phyloP scores from a whole-genome alignment of 192 early-diverging fungal species.

The Geranomyces variabilis region DNA sequence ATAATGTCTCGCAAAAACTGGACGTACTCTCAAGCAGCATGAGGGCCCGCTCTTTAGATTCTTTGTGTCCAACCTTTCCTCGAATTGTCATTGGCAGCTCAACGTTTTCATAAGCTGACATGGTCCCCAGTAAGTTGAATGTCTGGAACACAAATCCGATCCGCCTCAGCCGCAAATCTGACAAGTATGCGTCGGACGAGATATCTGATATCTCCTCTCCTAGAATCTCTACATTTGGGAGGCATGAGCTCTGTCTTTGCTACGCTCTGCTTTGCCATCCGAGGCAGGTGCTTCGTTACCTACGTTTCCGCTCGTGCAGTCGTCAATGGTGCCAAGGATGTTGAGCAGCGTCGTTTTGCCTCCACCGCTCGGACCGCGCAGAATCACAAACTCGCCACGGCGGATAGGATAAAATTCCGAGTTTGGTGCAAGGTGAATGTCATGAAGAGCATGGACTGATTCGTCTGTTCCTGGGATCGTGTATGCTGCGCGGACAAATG shows the following conservation, averaged over 20 bases:
- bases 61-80: constrained; percentile 25
- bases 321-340: constrained; percentile 42
- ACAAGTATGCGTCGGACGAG: constrained; percentile 34
- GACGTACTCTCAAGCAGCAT: constrained; percentile 33
- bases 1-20: no score
- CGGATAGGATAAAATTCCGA: constrained; percentile 41
- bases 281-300: no score
- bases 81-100: constrained; percentile 45
- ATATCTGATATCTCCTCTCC: constrained; percentile 32
- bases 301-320: constrained; percentile 28
- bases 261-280: no score
- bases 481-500: constrained; percentile 15
- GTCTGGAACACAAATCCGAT: constrained; percentile 43
- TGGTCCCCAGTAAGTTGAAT: constrained; percentile 39
- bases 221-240: constrained; percentile 30
- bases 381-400: constrained; percentile 41
- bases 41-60: constrained; percentile 26
- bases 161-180: constrained; percentile 34
- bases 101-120: constrained; percentile 44
- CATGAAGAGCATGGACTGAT: constrained; percentile 30
- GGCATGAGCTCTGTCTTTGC: no score
- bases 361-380: constrained; percentile 41
- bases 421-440: constrained; percentile 37
- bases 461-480: constrained; percentile 34
- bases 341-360: constrained; percentile 47